Conservation (phyloP, 2,329 filamentous ascomycete genomes). For the Aspergillus vadensis region DNA sequence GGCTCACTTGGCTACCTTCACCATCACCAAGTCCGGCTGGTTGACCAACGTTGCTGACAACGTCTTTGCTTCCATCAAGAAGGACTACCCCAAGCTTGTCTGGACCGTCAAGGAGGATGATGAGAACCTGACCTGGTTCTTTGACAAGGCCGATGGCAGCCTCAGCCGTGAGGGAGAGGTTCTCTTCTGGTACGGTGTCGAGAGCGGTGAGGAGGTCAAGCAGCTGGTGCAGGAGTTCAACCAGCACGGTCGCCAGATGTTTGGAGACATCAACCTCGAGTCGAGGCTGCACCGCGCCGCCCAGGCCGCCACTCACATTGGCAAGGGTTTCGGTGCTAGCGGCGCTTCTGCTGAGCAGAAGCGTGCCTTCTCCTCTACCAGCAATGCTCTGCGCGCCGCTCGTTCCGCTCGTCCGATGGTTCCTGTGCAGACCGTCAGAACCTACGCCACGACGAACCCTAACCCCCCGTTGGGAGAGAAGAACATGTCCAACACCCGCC, state of each 20-base stretch:
- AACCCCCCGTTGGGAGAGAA: slow-evolving; percentile 88
- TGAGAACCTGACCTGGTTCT: slow-evolving; percentile 97
- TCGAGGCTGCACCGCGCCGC: slow-evolving; percentile 79
- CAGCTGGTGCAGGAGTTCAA: slow-evolving; percentile 84
- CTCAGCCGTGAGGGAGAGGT: slow-evolving; percentile 83
- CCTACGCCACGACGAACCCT: slow-evolving; percentile 63
- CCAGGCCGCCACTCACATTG: slow-evolving; percentile 64
- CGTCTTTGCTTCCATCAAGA: slow-evolving; percentile 89
- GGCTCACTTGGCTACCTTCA: slow-evolving; percentile 84
- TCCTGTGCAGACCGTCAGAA: slow-evolving; percentile 38
- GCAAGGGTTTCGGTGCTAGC: slow-evolving; percentile 48
- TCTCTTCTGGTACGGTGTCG: slow-evolving; percentile 94
- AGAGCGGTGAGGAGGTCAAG: slow-evolving; percentile 77
- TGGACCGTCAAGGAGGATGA: slow-evolving; percentile 98
- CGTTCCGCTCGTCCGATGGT: slow-evolving; percentile 34
- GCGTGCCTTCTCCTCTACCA: slow-evolving; percentile 67
- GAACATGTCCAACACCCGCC: slow-evolving; percentile 78
- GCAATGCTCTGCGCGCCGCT: slow-evolving; percentile 42
- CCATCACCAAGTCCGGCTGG: slow-evolving; percentile 93
- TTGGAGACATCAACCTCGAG: slow-evolving; percentile 86
- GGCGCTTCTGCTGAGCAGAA: slow-evolving; percentile 59
- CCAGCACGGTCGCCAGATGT: slow-evolving; percentile 78
- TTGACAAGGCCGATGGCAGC: slow-evolving; percentile 93
- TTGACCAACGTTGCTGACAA: slow-evolving; percentile 93
- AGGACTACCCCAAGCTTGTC: slow-evolving; percentile 84